Evolutionary conservation across 805 yeast species (phyloP).

Genomic region (Candida manassasensis): DNA sequence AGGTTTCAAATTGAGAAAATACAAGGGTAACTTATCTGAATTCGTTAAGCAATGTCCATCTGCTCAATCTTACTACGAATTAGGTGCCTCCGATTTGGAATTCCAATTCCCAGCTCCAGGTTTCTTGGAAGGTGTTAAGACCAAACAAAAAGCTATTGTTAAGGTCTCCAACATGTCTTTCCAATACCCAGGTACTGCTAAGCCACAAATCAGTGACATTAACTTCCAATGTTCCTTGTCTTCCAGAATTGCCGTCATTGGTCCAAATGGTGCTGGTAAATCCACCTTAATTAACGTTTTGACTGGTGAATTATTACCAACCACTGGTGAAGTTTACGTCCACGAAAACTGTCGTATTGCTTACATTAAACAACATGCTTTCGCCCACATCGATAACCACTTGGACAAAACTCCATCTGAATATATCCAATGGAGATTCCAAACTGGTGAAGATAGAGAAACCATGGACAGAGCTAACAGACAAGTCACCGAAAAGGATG

Average conservation of each 20-base stretch:
- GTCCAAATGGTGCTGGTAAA: slow-evolving; percentile 99
- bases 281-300: slow-evolving; percentile 97
- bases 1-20: slow-evolving; percentile 99
- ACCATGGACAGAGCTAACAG: slow-evolving; percentile 99
- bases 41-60: slow-evolving; percentile 98
- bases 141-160: slow-evolving; percentile 99
- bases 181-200: slow-evolving; percentile 99
- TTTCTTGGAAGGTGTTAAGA: slow-evolving; percentile 99
- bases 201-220: slow-evolving; percentile 89
- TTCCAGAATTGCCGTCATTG: slow-evolving; percentile 99
- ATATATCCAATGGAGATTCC: slow-evolving; percentile 99
- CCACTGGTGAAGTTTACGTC: slow-evolving; percentile 96
- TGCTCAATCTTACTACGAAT: slow-evolving; percentile 97
- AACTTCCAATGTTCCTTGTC: slow-evolving; percentile 99
- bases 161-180: slow-evolving; percentile 95
- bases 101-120: slow-evolving; percentile 99
- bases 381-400: slow-evolving; percentile 98
- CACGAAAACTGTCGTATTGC: slow-evolving; percentile 99
- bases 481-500: slow-evolving; percentile 95
- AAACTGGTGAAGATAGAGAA: slow-evolving; percentile 99
- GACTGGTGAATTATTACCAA: slow-evolving; percentile 99
- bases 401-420: slow-evolving; percentile 99
- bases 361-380: slow-evolving; percentile 99
- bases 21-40: slow-evolving; percentile 99
- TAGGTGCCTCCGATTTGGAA: slow-evolving; percentile 96